Percentiles rank a stretch among this genome's conserved stretches.
Conservation (phyloP, 331 rosid genomes). For the Pyrus hybrid region DNA sequence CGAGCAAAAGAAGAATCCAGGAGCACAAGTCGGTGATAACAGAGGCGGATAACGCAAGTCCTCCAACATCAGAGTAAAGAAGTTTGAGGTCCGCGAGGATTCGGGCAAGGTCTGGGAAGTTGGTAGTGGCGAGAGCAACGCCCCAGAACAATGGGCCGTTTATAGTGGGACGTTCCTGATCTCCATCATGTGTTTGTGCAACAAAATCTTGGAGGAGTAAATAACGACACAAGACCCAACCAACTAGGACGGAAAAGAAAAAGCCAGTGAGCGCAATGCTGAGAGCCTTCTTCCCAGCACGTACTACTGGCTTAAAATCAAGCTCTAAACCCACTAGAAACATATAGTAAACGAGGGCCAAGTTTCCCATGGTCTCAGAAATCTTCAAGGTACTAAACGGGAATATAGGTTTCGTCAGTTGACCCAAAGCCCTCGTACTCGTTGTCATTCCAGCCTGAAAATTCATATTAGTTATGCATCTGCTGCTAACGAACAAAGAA, state of each 20-base stretch:
- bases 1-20: conserved; percentile 23
- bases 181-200: not conserved
- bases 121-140: conserved; percentile 16
- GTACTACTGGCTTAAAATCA: conserved; percentile 32
- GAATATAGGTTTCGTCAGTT: not conserved
- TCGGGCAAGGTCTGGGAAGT: conserved; percentile 10
- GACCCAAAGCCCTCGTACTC: not conserved
- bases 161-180: not conserved
- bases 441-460: not conserved
- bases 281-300: conserved; percentile 32
- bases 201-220: not conserved
- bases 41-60: conserved; percentile 48
- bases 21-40: conserved; percentile 34
- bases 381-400: not conserved
- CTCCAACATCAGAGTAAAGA: conserved; percentile 50
- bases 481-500: no score
- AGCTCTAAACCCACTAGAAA: conserved; percentile 53
- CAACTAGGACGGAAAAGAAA: conserved; percentile 24
- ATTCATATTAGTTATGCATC: not conserved
- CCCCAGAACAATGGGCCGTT: conserved; percentile 20
- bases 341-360: conserved; percentile 43
- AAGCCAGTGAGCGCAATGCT: conserved; percentile 18
- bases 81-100: conserved; percentile 45
- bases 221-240: conserved; percentile 25
- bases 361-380: conserved; percentile 34